These are phyloP conservation scores for Wickerhamomyces kurtzmanii DNA, from an alignment of 805 yeast genomes.

Conservation along the genomic window DNA sequence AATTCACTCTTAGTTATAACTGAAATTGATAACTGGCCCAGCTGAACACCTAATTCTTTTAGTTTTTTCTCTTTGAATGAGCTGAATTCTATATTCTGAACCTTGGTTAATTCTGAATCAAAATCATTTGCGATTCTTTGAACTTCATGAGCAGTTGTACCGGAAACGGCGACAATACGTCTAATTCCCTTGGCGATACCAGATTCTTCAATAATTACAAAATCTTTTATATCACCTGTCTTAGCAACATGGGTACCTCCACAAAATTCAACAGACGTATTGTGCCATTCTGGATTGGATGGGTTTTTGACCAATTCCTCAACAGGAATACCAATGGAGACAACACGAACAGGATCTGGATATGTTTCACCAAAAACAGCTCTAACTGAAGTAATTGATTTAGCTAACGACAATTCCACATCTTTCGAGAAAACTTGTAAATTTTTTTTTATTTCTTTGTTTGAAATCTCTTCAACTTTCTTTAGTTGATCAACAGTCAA, in stretches of 20 bases:
- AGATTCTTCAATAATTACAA: constrained; percentile 85
- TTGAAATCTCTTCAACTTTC: constrained; percentile 66
- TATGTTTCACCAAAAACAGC: constrained; percentile 99
- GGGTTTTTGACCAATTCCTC: constrained; percentile 73
- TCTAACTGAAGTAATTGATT: constrained; percentile 73
- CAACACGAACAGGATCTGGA: constrained; percentile 98
- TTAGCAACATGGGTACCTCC: constrained; percentile 97
- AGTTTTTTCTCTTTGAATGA: constrained; percentile 70
- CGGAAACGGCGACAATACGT: constrained; percentile 96
- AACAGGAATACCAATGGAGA: constrained; percentile 87
- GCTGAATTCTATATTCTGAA: constrained; percentile 60
- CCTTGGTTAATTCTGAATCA: constrained; percentile 45
- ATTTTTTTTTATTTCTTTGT: constrained; percentile 62
- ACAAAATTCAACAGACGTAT: constrained; percentile 86
- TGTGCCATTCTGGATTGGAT: constrained; percentile 61
- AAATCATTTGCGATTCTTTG: constrained; percentile 77
- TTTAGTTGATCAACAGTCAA: constrained; percentile 61
- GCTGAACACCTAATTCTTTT: constrained; percentile 75
- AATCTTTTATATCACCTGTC: constrained; percentile 88
- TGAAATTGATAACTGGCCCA: constrained; percentile 77
- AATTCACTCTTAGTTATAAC: constrained; percentile 71
- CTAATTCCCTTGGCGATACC: constrained; percentile 99
- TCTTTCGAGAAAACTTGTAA: constrained; percentile 73
- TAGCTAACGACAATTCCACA: constrained; percentile 66
- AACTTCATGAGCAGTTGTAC: constrained; percentile 81